These are phyloP conservation scores for Penicillium sp. DNA, from an alignment of 2,329 filamentous ascomycete genomes.

Conservation along the genomic window DNA sequence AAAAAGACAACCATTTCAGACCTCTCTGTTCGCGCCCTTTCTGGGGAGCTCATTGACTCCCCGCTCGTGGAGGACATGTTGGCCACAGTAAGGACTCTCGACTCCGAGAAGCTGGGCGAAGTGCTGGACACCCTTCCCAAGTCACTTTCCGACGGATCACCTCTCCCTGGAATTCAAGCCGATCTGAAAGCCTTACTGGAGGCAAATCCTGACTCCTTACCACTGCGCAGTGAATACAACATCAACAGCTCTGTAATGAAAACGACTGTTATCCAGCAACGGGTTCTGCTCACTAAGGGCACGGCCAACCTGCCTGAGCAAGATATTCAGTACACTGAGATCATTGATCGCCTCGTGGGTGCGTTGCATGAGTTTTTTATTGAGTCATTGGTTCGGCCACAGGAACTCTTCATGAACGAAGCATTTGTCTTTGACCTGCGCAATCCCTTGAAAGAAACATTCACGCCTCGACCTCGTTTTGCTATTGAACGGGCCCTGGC, in stretches of 20 bases:
- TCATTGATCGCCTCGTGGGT: constrained; percentile 51
- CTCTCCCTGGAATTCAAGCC: constrained; percentile 45
- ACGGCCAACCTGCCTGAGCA: constrained; percentile 55
- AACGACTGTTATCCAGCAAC: constrained; percentile 61
- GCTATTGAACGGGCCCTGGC: constrained; percentile 61
- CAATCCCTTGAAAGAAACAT: constrained; percentile 58
- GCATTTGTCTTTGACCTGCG: constrained; percentile 59
- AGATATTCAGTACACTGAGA: constrained; percentile 55
- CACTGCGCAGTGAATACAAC: constrained; percentile 73
- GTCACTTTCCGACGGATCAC: constrained; percentile 31
- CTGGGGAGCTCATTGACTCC: constrained; percentile 55
- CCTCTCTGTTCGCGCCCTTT: constrained; percentile 44
- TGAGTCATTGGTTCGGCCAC: constrained; percentile 49
- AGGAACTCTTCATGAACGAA: constrained; percentile 56
- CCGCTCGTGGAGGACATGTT: constrained; percentile 54
- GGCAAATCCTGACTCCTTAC: constrained; percentile 48
- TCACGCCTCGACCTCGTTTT: constrained; percentile 58
- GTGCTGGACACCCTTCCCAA: constrained; percentile 42
- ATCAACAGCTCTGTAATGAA: constrained; percentile 59
- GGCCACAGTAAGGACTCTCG: constrained; percentile 51
- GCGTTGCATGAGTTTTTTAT: constrained; percentile 49
- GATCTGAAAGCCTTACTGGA: constrained; percentile 51
- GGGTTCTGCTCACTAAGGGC: constrained; percentile 59
- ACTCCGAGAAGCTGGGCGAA: constrained; percentile 50
- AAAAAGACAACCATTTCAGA: constrained; percentile 36